phyloP scores from a whole-genome alignment of 257 asterid species.

The Penstemon newberryi region DNA sequence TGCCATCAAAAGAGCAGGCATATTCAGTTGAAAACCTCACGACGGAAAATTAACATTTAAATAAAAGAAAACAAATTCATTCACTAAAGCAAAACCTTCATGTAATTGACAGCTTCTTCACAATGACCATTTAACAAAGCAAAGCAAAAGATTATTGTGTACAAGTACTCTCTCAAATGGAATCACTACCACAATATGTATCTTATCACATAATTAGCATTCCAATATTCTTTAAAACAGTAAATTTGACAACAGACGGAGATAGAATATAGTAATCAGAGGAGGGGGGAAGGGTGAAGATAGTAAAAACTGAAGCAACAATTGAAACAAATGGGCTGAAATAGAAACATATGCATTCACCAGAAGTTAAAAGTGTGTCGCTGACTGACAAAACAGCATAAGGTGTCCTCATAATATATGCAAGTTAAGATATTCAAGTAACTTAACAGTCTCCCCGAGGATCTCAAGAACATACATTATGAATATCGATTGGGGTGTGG shows the following conservation, averaged over 20 bases:
- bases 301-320: conserved; percentile 5
- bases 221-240: no score
- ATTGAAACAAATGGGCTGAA: not conserved
- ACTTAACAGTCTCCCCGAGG: not conserved
- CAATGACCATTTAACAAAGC: conserved; percentile 8
- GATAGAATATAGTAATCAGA: no score
- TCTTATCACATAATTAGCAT: not conserved
- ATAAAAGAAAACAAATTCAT: conserved; percentile 16
- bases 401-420: not conserved
- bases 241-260: no score
- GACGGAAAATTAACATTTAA: not conserved
- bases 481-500: not conserved
- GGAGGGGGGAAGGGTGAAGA: no score
- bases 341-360: conserved; percentile 16
- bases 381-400: not conserved
- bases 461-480: conserved; percentile 5
- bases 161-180: not conserved
- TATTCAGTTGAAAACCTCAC: conserved; percentile 26
- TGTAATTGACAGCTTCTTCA: not conserved
- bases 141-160: not conserved
- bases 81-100: not conserved
- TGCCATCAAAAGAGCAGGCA: conserved; percentile 44
- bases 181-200: not conserved
- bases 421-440: not conserved
- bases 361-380: not conserved